These are phyloP conservation scores for Nymphaea colorata DNA, from an alignment of 164 flowering plant genomes.

Conservation along the genomic window DNA sequence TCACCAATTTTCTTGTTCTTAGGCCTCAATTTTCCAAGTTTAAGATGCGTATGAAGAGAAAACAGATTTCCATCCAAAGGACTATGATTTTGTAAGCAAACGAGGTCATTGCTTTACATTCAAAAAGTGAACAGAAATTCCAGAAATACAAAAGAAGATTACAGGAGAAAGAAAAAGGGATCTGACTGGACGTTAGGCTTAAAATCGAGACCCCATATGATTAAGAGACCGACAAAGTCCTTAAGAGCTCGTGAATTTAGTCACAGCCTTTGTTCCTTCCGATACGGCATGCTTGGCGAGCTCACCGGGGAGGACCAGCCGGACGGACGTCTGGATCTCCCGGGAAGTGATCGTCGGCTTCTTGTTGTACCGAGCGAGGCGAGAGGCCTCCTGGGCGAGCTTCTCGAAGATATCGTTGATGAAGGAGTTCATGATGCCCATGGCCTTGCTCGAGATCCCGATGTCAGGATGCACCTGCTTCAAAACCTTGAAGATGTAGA, in stretches of 20 bases:
- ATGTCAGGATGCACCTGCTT: constrained; percentile 15
- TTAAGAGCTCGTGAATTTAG: constrained; percentile 15
- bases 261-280: constrained; percentile 12
- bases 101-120: too few species aligned
- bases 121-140: too few species aligned
- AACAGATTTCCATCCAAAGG: too few species aligned
- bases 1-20: too few species aligned
- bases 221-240: neutral
- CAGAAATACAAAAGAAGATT: too few species aligned
- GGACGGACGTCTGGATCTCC: constrained; percentile 12
- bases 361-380: constrained; percentile 13
- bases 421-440: constrained; percentile 12
- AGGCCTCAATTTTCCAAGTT: too few species aligned
- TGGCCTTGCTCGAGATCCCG: constrained; percentile 10
- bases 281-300: constrained; percentile 12
- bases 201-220: neutral
- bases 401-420: constrained; percentile 13
- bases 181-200: neutral
- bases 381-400: constrained; percentile 11
- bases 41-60: too few species aligned
- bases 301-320: constrained; percentile 13
- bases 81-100: too few species aligned
- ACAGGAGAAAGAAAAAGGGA: too few species aligned
- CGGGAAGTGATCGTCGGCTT: constrained; percentile 11
- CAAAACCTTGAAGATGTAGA: constrained; percentile 16